Conservation (phyloP, 495 filamentous ascomycete species). For the Aspergillus ellipticus region DNA sequence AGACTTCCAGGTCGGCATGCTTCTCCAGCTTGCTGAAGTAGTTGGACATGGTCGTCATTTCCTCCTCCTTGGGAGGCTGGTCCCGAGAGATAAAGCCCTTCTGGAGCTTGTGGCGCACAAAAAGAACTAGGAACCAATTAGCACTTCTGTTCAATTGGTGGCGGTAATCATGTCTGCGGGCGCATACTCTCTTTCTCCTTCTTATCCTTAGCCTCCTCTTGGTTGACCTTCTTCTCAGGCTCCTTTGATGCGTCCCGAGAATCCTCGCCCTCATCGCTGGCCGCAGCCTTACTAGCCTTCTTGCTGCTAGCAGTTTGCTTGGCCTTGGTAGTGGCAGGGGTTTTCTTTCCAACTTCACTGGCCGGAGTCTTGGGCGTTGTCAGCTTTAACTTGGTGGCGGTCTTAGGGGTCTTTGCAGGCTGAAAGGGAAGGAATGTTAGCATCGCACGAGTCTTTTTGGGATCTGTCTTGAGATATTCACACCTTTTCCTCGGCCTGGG, state of each 20-base stretch:
- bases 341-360: conserved; percentile 44
- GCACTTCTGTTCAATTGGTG: background rate
- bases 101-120: conserved; percentile 84
- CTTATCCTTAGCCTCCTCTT: conserved; percentile 60
- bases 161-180: background rate
- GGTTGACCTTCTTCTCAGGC: conserved; percentile 51
- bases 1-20: conserved; percentile 74
- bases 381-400: conserved; percentile 50
- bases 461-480: background rate
- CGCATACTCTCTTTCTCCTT: conserved; percentile 64
- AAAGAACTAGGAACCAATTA: conserved; percentile 56
- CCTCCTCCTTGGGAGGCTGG: conserved; percentile 76
- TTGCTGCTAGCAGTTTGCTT: conserved; percentile 49
- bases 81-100: conserved; percentile 84
- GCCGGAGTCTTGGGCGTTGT: conserved; percentile 50
- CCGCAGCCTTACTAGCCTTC: conserved; percentile 37
- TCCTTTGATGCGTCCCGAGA: conserved; percentile 42
- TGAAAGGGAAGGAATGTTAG: conserved; percentile 23
- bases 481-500: conserved; percentile 44
- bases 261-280: conserved; percentile 43
- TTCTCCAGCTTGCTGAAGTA: conserved; percentile 77
- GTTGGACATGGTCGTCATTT: conserved; percentile 79
- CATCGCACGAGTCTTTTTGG: background rate
- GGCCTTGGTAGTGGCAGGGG: conserved; percentile 54
- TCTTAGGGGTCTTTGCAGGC: conserved; percentile 59